Conservation (phyloP, 2,329 filamentous ascomycete species). For the Colletotrichum australisinense region DNA sequence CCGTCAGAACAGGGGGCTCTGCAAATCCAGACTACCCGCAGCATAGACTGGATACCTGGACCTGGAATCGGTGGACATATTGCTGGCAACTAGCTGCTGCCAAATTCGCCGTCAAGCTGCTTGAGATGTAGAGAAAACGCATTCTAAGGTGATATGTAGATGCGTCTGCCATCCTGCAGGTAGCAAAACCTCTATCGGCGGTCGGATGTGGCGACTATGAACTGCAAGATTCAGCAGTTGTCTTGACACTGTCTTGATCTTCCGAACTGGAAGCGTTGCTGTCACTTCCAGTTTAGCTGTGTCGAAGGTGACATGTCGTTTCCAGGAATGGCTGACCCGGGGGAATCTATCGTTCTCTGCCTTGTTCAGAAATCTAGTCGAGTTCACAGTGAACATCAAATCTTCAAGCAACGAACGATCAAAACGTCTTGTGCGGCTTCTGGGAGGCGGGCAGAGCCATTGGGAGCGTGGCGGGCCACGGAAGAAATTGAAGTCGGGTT, state of each 20-base stretch:
- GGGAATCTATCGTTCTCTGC: not conserved
- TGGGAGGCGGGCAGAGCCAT: not conserved
- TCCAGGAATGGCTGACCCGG: constrained; percentile 3
- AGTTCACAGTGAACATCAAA: constrained; percentile 7
- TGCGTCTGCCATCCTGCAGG: not conserved
- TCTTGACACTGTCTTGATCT: constrained; percentile 22
- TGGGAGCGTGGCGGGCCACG: not conserved
- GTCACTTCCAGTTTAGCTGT: not conserved
- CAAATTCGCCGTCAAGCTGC: not conserved
- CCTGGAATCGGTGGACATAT: not conserved
- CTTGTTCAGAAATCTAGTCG: not conserved
- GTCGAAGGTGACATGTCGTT: constrained; percentile 6
- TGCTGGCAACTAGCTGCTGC: not conserved
- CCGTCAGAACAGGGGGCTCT: not conserved
- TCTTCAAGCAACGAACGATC: not conserved
- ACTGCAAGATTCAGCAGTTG: constrained; percentile 15
- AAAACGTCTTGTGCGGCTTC: not conserved
- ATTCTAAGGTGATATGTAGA: not conserved
- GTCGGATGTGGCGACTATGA: constrained; percentile 26
- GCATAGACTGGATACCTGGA: not conserved
- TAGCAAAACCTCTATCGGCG: not conserved
- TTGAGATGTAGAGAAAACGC: not conserved
- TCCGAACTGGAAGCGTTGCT: constrained; percentile 10
- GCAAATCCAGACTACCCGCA: not conserved
- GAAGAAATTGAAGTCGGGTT: not conserved